Percentiles rank a stretch among this genome's conserved stretches.
Evolutionary conservation across 176 grass and related monocot genomes (phyloP).

Genomic region (Calamus simplicifolius): DNA sequence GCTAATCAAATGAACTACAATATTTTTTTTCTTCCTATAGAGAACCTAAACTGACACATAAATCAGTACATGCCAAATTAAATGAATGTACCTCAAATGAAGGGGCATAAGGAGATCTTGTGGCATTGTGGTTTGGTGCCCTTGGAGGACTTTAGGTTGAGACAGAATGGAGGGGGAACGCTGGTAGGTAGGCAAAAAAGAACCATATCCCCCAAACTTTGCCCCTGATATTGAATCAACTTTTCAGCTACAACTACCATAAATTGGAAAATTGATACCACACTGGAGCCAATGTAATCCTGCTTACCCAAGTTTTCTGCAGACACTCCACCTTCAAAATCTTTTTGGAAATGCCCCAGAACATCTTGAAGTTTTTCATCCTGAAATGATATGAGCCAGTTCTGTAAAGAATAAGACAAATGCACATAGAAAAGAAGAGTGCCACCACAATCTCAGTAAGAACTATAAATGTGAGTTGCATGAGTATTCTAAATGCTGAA

Average conservation of each 20-base stretch:
- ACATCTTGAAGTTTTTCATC: constrained; percentile 79
- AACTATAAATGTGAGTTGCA: too few relatives aligned
- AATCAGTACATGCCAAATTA: background rate
- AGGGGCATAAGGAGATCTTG: constrained; percentile 57
- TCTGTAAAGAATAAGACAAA: constrained; percentile 10
- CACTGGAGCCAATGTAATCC: constrained; percentile 14
- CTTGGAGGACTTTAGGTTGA: constrained; percentile 56
- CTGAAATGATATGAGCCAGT: constrained; percentile 31
- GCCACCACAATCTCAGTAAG: too few relatives aligned
- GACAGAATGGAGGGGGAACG: constrained; percentile 59
- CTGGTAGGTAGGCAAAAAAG: constrained; percentile 84
- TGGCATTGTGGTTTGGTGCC: constrained; percentile 26
- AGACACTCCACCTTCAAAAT: constrained; percentile 81
- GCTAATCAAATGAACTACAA: too few relatives aligned
- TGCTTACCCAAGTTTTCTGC: constrained; percentile 85
- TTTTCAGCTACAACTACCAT: constrained; percentile 11
- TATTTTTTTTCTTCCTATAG: too few relatives aligned
- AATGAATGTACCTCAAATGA: constrained; percentile 54
- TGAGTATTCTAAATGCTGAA: too few relatives aligned
- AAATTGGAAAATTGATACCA: constrained; percentile 24
- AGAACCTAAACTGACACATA: too few relatives aligned
- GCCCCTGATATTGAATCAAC: constrained; percentile 53
- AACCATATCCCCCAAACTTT: constrained; percentile 95
- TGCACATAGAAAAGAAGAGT: too few relatives aligned
- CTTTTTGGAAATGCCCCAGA: constrained; percentile 88